Conservation (phyloP, 345 rosid species). For the Dimocarpus longan region DNA sequence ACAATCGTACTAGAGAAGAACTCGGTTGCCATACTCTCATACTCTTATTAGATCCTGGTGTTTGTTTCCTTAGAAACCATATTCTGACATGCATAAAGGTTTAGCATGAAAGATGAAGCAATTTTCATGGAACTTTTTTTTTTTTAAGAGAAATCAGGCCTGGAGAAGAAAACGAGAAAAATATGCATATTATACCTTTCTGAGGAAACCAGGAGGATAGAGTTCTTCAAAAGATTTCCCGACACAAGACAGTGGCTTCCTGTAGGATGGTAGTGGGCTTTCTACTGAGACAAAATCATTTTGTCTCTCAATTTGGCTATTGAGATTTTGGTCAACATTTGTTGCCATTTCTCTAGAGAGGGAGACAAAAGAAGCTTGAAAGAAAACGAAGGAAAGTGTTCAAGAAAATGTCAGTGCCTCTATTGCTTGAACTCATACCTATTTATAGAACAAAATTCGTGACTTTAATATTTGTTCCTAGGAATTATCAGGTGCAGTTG, state of each 20-base stretch:
- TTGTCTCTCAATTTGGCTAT: neutral
- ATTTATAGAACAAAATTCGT: neutral
- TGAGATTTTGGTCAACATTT: conserved; percentile 14
- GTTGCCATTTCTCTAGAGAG: conserved; percentile 30
- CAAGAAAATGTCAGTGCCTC: neutral
- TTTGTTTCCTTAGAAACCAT: neutral
- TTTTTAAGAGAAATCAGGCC: no score
- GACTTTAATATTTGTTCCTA: neutral
- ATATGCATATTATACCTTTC: conserved; percentile 35
- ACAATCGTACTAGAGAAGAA: neutral
- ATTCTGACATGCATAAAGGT: no score
- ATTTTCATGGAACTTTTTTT: no score
- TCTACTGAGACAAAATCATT: conserved; percentile 13
- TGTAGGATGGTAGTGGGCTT: neutral
- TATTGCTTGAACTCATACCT: neutral
- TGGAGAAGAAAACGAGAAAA: neutral
- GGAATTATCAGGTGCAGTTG: no score
- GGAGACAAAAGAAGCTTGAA: no score
- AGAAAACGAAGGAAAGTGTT: neutral
- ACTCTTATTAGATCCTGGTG: no score
- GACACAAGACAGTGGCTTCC: neutral
- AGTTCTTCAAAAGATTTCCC: conserved; percentile 20
- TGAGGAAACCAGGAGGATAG: conserved; percentile 44
- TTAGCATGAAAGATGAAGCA: no score
- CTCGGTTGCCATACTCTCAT: no score